These are phyloP conservation scores for Candida hungchunana DNA, from an alignment of 805 yeast genomes.

Conservation along the genomic window DNA sequence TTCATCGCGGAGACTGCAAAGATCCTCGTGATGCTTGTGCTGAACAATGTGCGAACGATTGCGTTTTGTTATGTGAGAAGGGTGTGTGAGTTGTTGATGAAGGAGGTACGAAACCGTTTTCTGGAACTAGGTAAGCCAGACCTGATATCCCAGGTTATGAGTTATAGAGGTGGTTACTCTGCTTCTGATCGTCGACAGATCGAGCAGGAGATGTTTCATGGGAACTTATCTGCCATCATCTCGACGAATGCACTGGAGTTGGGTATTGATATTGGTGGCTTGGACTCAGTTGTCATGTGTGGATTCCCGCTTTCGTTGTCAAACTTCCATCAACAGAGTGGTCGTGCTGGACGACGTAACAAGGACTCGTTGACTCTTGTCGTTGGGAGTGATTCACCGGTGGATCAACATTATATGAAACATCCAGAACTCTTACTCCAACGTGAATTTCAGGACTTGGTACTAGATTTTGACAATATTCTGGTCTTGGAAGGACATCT, in stretches of 20 bases:
- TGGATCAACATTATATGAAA: constrained; percentile 78
- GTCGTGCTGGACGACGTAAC: constrained; percentile 91
- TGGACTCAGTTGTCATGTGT: constrained; percentile 88
- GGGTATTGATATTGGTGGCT: constrained; percentile 91
- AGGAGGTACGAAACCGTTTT: constrained; percentile 63
- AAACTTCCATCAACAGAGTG: constrained; percentile 92
- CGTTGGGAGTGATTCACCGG: constrained; percentile 78
- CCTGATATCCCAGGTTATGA: constrained; percentile 66
- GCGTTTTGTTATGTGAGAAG: constrained; percentile 86
- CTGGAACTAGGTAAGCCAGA: constrained; percentile 41
- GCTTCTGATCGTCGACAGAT: constrained; percentile 81
- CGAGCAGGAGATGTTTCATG: constrained; percentile 87
- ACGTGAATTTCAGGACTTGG: constrained; percentile 51
- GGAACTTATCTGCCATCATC: constrained; percentile 77
- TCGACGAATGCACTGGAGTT: constrained; percentile 95
- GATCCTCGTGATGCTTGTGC: constrained; percentile 60
- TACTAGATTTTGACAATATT: constrained; percentile 56
- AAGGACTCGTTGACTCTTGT: constrained; percentile 81
- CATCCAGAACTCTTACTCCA: constrained; percentile 59
- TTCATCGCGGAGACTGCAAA: constrained; percentile 75
- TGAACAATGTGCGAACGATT: constrained; percentile 68
- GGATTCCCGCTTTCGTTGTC: constrained; percentile 90
- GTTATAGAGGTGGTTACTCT: constrained; percentile 94
- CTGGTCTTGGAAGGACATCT: constrained; percentile 74
- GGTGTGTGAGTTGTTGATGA: constrained; percentile 84